Conservation (phyloP, 2,329 filamentous ascomycete genomes). For the Xylariaceae sp. region DNA sequence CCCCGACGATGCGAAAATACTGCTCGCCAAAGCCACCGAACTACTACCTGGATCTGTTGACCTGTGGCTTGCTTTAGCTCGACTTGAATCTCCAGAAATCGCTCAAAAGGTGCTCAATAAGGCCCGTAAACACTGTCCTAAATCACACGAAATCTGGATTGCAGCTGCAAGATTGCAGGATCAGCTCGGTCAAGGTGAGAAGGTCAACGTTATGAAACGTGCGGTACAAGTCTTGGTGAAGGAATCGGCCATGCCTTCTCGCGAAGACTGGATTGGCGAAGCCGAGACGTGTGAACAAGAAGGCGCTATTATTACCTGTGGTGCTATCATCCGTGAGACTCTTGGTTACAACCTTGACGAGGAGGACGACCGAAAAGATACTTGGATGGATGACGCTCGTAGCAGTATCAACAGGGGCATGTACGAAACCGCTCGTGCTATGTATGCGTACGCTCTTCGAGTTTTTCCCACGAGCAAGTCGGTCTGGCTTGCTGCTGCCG, state of each 20-base stretch:
- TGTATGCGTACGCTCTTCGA: conserved; percentile 85
- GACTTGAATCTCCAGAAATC: conserved; percentile 83
- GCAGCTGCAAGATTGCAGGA: conserved; percentile 88
- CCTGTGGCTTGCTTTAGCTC: conserved; percentile 88
- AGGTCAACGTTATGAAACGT: conserved; percentile 91
- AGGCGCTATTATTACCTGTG: conserved; percentile 79
- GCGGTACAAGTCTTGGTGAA: conserved; percentile 83
- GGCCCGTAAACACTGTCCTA: conserved; percentile 88
- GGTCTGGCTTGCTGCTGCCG: conserved; percentile 85
- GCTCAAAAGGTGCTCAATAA: conserved; percentile 94
- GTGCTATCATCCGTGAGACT: conserved; percentile 86
- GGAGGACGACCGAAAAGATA: conserved; percentile 92
- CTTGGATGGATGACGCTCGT: conserved; percentile 92
- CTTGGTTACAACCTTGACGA: conserved; percentile 91
- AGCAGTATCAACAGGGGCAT: conserved; percentile 73
- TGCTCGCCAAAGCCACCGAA: conserved; percentile 92
- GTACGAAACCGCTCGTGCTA: conserved; percentile 88
- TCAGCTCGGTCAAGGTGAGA: conserved; percentile 71
- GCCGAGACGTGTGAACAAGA: conserved; percentile 94
- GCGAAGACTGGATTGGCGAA: conserved; percentile 94
- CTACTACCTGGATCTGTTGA: conserved; percentile 92
- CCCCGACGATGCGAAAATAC: conserved; percentile 76
- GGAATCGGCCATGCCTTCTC: conserved; percentile 92
- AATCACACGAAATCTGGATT: conserved; percentile 95
- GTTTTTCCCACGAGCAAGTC: conserved; percentile 86